Percentiles rank a stretch among this genome's conserved stretches.
These are phyloP conservation scores for Dalbergia oliveri DNA, from an alignment of 306 rosid genomes.

Conservation along the genomic window DNA sequence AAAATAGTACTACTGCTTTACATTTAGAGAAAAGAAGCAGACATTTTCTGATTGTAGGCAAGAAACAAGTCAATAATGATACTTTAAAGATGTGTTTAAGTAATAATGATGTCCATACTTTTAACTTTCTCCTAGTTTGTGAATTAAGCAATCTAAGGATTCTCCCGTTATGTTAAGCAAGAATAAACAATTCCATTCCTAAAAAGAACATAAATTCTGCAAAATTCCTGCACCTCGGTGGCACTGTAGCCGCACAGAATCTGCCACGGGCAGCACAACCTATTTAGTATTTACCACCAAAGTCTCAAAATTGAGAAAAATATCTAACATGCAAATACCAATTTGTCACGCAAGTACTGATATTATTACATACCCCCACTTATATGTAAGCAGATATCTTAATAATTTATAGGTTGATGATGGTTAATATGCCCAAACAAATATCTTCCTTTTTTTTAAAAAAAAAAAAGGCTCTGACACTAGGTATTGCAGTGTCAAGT, in stretches of 20 bases:
- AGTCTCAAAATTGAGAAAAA: neutral
- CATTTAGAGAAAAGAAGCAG: neutral
- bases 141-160: neutral
- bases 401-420: no score
- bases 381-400: no score
- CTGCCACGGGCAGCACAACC: neutral
- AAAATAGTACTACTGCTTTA: neutral
- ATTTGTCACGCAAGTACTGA: neutral
- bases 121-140: conserved; percentile 9
- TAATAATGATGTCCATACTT: conserved; percentile 22
- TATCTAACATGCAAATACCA: neutral
- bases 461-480: neutral
- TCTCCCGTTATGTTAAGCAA: neutral
- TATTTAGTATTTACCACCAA: neutral
- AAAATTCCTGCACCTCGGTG: neutral
- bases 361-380: neutral
- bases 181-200: conserved; percentile 13
- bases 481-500: neutral
- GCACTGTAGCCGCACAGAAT: neutral
- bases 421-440: neutral
- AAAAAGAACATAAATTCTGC: conserved; percentile 28
- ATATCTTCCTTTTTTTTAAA: neutral
- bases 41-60: conserved; percentile 10
- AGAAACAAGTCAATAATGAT: conserved; percentile 23
- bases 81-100: neutral